A percentile compares a stretch with the other conserved stretches of the same genome.
Evolutionary conservation across 192 early-diverging fungal species (phyloP).

Genomic region (Podila epigama): DNA sequence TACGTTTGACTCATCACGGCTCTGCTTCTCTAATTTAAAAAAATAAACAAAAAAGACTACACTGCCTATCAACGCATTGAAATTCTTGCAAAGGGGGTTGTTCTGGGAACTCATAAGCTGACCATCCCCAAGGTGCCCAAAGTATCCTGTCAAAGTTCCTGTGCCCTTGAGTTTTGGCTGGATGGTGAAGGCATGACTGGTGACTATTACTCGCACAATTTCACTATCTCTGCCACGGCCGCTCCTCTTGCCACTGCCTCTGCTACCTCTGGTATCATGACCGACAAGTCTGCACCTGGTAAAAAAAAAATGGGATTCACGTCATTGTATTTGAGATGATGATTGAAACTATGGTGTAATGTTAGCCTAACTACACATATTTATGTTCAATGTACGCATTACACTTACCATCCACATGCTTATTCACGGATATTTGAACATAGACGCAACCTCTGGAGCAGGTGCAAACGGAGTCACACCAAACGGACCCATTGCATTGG

Average conservation of each 20-base stretch:
- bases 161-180: slow-evolving; percentile 17
- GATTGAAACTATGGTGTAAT: not conserved
- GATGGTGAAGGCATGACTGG: not conserved
- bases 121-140: slow-evolving; percentile 6
- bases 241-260: not conserved
- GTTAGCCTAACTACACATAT: not conserved
- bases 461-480: slow-evolving; percentile 5
- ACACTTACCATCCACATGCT: not conserved
- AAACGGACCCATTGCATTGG: slow-evolving; percentile 17
- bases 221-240: slow-evolving; percentile 11
- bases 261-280: not conserved
- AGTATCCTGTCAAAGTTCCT: slow-evolving; percentile 4
- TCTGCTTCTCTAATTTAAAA: not conserved
- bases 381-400: not conserved
- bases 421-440: no score
- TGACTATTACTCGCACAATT: slow-evolving; percentile 25
- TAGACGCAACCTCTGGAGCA: not conserved
- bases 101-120: slow-evolving; percentile 2
- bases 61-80: slow-evolving; percentile 8
- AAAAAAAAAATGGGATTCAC: no score
- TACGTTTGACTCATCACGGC: not conserved
- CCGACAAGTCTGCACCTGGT: slow-evolving; percentile 9
- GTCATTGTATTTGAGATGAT: not conserved
- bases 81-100: not conserved
- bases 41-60: not conserved